These are phyloP conservation scores for Vicia faba DNA, from an alignment of 306 rosid species.

Conservation along the genomic window DNA sequence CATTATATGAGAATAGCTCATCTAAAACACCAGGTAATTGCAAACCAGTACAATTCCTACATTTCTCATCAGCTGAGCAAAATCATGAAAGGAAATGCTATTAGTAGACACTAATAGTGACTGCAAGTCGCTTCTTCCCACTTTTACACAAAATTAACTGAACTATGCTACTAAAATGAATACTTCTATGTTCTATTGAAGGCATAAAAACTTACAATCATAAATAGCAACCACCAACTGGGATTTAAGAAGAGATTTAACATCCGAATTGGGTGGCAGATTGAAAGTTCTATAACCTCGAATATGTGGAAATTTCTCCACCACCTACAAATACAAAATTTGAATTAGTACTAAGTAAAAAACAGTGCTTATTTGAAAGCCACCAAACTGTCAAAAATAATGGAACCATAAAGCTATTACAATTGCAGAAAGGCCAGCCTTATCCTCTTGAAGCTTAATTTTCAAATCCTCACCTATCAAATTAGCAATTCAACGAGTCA, in stretches of 20 bases:
- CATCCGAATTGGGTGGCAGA: slow-evolving; percentile 59
- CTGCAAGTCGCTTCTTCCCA: too few species aligned
- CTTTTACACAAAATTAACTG: slow-evolving; percentile 16
- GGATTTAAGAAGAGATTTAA: slow-evolving; percentile 66
- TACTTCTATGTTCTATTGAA: slow-evolving; percentile 15
- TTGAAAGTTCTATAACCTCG: slow-evolving; percentile 63
- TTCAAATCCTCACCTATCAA: slow-evolving; percentile 74
- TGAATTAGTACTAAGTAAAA: slow-evolving; percentile 15
- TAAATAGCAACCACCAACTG: slow-evolving; percentile 68
- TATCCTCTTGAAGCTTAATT: slow-evolving; percentile 72
- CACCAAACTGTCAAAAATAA: slow-evolving; percentile 19
- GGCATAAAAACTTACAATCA: slow-evolving; percentile 54
- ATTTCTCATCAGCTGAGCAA: slow-evolving; percentile 67
- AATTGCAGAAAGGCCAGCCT: slow-evolving; percentile 59
- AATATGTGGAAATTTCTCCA: slow-evolving; percentile 80
- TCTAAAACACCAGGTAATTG: slow-evolving; percentile 95
- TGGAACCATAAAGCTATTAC: slow-evolving; percentile 49
- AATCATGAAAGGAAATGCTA: slow-evolving; percentile 32
- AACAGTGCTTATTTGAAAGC: slow-evolving; percentile 22
- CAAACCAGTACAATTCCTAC: slow-evolving; percentile 73
- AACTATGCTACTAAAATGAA: slow-evolving; percentile 10
- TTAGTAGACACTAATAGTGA: slow-evolving; percentile 22
- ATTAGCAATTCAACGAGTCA: slow-evolving; percentile 36
- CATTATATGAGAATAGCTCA: slow-evolving; percentile 77
- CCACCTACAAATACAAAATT: slow-evolving; percentile 56